Evolutionary conservation across 345 rosid genomes (phyloP), one percentile per base, ranked within the genome.

Genomic region (Melaleuca alternifolia): DNA sequence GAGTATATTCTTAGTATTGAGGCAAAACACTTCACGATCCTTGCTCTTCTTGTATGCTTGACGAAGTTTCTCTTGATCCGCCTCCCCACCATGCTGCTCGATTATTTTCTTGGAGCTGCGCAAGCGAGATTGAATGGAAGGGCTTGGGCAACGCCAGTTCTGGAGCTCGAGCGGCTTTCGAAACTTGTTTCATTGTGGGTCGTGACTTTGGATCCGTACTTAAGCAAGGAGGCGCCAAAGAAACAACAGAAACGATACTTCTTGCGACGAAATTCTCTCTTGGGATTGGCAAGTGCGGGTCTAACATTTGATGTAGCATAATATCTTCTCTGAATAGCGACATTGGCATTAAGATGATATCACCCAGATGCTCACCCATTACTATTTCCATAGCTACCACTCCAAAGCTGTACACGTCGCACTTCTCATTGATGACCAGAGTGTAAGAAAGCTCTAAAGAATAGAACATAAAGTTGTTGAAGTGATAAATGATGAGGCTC

Each of bases 391-490:
- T 57, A 6, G 79, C 46, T 28, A 90, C 84, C 7, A 90, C 89
- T 37, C 91, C 90, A 46, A 88, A 88, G 57, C 90, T 90, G 7
- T 87, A 90, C 3, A 87, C 87, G 18, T 90, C 91, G 8, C 87
- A 83, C 54, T 90, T 90, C 89, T 90, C 87, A 13, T 79, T 87
- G 11, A 87, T 57, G 33, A 65, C 33, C 90, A 88, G 61, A n/a
- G 86, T 85, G 81, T 87, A 90, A n/a, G 90, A 89, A 11, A 90
- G 76, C 84, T 90, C 89, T 90, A 54, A 65, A 65, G 26, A 65
- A 16, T 16, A 65, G 77, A 65, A 65, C 44, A 65, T 15, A 30
- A 33, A 16, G 23, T 65, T 4, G 1, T 51, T 20, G 23, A 26
- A 54, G 5, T 11, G n/a, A 84, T 15, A 41, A 41, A 41, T 41